These are phyloP conservation scores for Ustilago trichophora DNA, from an alignment of 1,284 basidiomycete species.

Conservation along the genomic window DNA sequence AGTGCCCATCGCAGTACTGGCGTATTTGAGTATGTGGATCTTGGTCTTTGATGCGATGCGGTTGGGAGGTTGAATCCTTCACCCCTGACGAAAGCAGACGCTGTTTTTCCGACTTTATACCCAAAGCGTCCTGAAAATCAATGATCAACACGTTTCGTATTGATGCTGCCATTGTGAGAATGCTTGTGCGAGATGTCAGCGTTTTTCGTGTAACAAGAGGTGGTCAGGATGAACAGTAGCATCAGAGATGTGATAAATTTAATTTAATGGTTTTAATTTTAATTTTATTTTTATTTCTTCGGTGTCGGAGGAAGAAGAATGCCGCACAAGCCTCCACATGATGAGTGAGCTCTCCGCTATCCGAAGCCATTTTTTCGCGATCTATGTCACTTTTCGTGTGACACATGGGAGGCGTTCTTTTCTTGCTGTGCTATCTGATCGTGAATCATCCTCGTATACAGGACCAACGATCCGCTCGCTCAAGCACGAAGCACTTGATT, in stretches of 20 bases:
- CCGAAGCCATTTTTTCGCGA: no score
- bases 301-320: no score
- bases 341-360: not conserved
- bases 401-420: not conserved
- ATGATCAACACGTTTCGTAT: no score
- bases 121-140: conserved; percentile 1
- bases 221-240: no score
- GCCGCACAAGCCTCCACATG: conserved; percentile 31
- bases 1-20: conserved; percentile 57
- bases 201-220: no score
- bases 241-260: no score
- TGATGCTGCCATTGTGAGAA: no score
- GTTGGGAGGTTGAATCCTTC: conserved; percentile 1
- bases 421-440: conserved; percentile 1
- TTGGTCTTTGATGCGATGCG: conserved; percentile 48
- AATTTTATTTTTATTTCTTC: not conserved
- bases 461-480: no score
- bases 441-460: conserved; percentile 8
- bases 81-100: not conserved
- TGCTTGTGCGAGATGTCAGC: no score
- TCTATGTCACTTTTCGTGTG: no score
- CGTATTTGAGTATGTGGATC: conserved; percentile 61
- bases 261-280: not conserved
- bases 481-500: no score
- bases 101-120: conserved; percentile 2